These are phyloP conservation scores for Epichloe festucae DNA, from an alignment of 2,329 filamentous ascomycete species.

Conservation along the genomic window DNA sequence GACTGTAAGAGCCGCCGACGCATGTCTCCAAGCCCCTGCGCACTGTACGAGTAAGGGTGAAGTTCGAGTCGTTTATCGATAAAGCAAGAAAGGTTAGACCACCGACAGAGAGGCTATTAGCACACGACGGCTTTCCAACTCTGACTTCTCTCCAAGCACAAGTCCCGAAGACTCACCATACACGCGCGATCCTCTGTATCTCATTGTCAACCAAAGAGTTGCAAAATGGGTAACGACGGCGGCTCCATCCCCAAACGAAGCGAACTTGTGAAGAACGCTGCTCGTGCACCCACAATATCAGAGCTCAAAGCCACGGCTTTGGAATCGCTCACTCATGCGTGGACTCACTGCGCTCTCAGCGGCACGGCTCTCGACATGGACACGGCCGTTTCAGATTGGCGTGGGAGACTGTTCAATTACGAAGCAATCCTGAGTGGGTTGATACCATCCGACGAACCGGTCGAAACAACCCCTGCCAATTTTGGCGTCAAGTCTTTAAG, in stretches of 20 bases:
- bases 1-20: too few relatives aligned
- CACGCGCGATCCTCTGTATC: not conserved
- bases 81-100: too few relatives aligned
- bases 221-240: conserved; percentile 79
- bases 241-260: conserved; percentile 91
- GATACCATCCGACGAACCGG: conserved; percentile 47
- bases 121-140: too few relatives aligned
- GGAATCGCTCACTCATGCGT: conserved; percentile 75
- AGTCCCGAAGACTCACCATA: not conserved
- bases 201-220: not conserved
- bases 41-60: too few relatives aligned
- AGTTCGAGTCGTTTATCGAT: too few relatives aligned
- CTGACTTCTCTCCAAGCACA: not conserved
- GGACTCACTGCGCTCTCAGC: conserved; percentile 80
- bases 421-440: conserved; percentile 63
- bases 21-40: not conserved
- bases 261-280: conserved; percentile 90
- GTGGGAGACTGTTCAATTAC: conserved; percentile 86
- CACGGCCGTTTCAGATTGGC: conserved; percentile 72
- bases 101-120: too few relatives aligned
- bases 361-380: conserved; percentile 54
- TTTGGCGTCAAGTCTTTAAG: conserved; percentile 64
- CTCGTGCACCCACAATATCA: conserved; percentile 65
- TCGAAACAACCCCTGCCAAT: conserved; percentile 28
- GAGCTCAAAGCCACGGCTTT: conserved; percentile 81